Percentiles rank a stretch among this genome's conserved stretches.
These are phyloP conservation scores for Calonectria crousiana DNA, from an alignment of 2,329 filamentous ascomycete species.

Conservation along the genomic window DNA sequence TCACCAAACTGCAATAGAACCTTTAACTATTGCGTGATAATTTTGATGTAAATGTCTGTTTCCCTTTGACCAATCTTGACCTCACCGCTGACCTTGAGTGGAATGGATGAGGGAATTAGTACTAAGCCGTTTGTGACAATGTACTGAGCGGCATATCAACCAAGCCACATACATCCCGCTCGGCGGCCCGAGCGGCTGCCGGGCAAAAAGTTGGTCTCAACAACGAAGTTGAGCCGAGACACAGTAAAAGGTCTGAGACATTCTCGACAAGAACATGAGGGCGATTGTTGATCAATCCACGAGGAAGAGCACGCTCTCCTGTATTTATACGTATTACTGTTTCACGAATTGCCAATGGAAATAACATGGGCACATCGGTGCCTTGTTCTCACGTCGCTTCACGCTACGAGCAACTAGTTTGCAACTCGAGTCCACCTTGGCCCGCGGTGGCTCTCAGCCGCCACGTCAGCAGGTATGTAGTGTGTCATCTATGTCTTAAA, in stretches of 20 bases:
- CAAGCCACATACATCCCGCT: neutral
- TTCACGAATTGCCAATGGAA: neutral
- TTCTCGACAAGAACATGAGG: neutral
- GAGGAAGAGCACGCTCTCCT: neutral
- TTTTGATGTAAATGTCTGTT: neutral
- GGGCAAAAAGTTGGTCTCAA: neutral
- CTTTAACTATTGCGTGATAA: neutral
- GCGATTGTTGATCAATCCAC: neutral
- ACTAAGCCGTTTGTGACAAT: neutral
- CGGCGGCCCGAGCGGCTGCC: neutral
- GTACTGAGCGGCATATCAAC: neutral
- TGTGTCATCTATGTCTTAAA: neutral
- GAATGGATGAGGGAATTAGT: neutral
- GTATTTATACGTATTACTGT: neutral
- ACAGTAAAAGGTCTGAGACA: neutral
- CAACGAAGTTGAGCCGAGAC: neutral
- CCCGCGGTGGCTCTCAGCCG: neutral
- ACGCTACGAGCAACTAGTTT: neutral
- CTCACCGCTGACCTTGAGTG: neutral
- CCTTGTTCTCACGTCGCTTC: neutral
- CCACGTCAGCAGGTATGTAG: neutral
- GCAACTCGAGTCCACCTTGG: neutral
- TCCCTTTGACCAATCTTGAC: neutral
- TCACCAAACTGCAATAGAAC: neutral
- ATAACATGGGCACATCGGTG: neutral